Base-by-base conservation (phyloP, 1,284 basidiomycete species). In the Phellopilus nigrolimitatus region DNA sequence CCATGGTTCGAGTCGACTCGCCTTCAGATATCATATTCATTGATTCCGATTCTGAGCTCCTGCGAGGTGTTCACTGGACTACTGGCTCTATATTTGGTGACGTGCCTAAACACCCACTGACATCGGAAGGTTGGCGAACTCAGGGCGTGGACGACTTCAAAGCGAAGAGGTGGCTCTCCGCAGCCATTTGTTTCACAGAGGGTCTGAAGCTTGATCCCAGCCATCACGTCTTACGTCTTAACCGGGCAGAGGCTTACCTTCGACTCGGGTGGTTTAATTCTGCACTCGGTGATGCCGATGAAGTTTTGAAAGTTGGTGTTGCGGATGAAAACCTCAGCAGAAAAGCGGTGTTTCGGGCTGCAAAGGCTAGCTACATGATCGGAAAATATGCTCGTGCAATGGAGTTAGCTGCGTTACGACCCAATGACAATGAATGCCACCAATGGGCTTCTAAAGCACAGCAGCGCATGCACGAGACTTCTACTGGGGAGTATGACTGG, bases 1-100 rank as follows among this genome's bases (percentile, higher is more conserved):
- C 61, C 4, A 53, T 62, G n/a, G 51, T 69, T 4, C 64, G 65
- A 6, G 56, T 68, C 37, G 66, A 68, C 33, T 62, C 61, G 13
- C 65, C 67, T 0, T 59, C 63, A 3, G 66, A 67, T 55, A 59
- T 66, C 37, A 43, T 56, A 8, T 59, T 65, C 42, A 43, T 66
- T 6, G 51, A 51, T 1, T 37, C 30, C n/a, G 33, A 52, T 21
- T 15, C 15, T 17, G 17, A 2, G 7, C 10, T 47, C 15, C 30
- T 51, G 9, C 25, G 24, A 6, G 10, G 21, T 9, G 13, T 44
- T n/a, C 12, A 6, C 10, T 47, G 44, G 50, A 9, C 33, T n/a
- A 21, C 3, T 12, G 50, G 19, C 8, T 10, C n/a, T n/a, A 38
- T 17, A 17, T 12, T 37, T 3, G 4, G 13, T 4, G 13, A 10